Conservation (phyloP, 192 early-diverging fungal genomes). For the Spizellomyces sp. region DNA sequence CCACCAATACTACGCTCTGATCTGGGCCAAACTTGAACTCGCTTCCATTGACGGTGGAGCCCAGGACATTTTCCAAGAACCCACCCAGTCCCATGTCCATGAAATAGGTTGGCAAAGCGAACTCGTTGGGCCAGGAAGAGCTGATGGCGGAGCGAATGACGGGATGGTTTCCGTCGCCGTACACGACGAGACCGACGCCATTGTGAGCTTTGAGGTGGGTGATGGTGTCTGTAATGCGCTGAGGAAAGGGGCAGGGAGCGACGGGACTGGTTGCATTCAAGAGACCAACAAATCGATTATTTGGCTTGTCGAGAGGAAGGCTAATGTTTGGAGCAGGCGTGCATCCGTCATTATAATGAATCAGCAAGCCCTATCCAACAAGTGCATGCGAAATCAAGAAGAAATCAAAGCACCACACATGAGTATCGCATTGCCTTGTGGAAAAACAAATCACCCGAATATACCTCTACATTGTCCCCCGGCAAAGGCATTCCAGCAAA, state of each 20-base stretch:
- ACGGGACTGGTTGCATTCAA: conserved; percentile 9
- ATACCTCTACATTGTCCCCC: background rate
- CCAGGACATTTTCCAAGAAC: conserved; percentile 1
- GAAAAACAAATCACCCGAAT: background rate
- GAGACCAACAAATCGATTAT: background rate
- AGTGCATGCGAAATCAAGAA: no score
- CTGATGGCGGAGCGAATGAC: background rate
- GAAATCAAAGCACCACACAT: no score
- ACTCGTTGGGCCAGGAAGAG: background rate
- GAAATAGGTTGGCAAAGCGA: conserved; percentile 2
- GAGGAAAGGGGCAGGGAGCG: conserved; percentile 3
- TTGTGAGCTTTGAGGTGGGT: background rate
- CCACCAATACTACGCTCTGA: background rate
- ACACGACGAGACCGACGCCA: conserved; percentile 7
- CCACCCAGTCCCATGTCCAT: conserved; percentile 7
- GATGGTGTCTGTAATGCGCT: background rate
- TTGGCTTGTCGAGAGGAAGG: conserved; percentile 5
- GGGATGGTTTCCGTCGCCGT: conserved; percentile 4
- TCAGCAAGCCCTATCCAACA: conserved; percentile 5
- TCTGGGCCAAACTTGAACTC: background rate
- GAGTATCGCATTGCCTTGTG: no score
- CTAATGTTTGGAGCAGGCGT: background rate
- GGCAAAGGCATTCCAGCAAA: background rate
- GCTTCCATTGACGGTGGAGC: background rate
- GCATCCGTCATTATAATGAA: conserved; percentile 25